These are phyloP conservation scores for Tolypocladium inflatum DNA, from an alignment of 2,329 filamentous ascomycete species.

Conservation along the genomic window DNA sequence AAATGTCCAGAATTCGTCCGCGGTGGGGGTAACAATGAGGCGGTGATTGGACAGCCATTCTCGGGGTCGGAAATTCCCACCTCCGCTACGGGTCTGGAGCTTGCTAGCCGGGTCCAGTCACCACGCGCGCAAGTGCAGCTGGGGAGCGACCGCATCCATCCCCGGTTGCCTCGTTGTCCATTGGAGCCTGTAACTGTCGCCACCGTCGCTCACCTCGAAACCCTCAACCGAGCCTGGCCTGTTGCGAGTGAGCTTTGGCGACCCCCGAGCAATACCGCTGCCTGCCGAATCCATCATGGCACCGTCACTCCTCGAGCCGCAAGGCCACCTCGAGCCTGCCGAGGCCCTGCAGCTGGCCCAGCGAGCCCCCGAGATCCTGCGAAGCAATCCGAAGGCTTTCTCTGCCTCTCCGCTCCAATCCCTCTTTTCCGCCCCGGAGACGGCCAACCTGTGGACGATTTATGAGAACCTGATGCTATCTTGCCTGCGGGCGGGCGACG, in stretches of 20 bases:
- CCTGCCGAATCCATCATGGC: constrained; percentile 26
- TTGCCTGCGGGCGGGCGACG: constrained; percentile 76
- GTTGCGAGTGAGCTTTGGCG: neutral
- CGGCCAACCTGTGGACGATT: constrained; percentile 70
- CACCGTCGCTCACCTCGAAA: neutral
- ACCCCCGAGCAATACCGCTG: neutral
- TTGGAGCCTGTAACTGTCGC: neutral
- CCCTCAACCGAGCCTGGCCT: neutral
- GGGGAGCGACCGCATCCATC: neutral
- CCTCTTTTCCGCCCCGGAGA: constrained; percentile 53
- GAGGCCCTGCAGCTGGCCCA: constrained; percentile 51
- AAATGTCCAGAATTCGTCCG: neutral
- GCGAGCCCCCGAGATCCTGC: constrained; percentile 47
- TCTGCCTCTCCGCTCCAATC: constrained; percentile 44
- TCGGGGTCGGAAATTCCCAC: neutral
- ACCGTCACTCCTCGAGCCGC: constrained; percentile 45
- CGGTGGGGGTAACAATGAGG: neutral
- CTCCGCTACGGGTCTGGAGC: neutral
- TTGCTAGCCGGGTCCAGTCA: neutral
- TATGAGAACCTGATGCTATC: constrained; percentile 83
- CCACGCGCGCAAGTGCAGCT: neutral
- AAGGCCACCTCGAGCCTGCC: constrained; percentile 44
- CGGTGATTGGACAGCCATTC: neutral
- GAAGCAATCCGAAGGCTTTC: constrained; percentile 42
- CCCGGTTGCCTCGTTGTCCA: neutral